Conservation (phyloP, 345 rosid genomes). For the Acer yangbiense region DNA sequence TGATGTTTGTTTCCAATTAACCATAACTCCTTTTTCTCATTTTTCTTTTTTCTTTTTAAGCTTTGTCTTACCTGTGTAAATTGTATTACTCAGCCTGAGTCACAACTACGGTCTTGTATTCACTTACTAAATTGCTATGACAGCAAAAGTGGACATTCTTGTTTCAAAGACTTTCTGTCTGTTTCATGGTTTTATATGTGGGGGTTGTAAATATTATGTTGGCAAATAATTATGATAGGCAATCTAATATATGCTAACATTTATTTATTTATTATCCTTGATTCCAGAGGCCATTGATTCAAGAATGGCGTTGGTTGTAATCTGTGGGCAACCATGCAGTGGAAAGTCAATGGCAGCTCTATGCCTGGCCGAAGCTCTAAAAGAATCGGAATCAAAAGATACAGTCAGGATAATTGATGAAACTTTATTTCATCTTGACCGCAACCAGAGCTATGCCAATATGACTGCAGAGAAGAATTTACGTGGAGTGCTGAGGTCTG, state of each 20-base stretch:
- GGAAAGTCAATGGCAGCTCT: slow-evolving; percentile 78
- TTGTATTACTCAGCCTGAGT: background rate
- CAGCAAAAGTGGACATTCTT: background rate
- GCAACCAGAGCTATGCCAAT: slow-evolving; percentile 83
- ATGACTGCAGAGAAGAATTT: slow-evolving; percentile 92
- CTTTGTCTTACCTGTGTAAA: background rate
- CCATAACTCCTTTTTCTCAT: background rate
- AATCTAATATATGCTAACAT: background rate
- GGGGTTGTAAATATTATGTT: background rate
- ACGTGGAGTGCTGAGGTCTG: slow-evolving; percentile 92
- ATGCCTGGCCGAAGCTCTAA: slow-evolving; percentile 65
- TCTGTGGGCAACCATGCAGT: slow-evolving; percentile 95
- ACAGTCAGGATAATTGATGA: slow-evolving; percentile 69
- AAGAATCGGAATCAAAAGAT: slow-evolving; percentile 64
- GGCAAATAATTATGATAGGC: background rate
- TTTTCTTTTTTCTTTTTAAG: background rate
- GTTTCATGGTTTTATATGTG: background rate
- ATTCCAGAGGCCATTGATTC: background rate
- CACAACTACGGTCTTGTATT: background rate
- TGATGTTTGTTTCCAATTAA: too few relatives aligned
- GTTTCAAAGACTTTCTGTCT: too few relatives aligned
- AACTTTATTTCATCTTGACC: slow-evolving; percentile 79
- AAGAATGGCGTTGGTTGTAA: slow-evolving; percentile 86
- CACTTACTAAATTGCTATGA: background rate
- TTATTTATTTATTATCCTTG: background rate